Evolutionary conservation across 1,284 basidiomycete genomes (phyloP).

Genomic region (Trichosporon sp.): DNA sequence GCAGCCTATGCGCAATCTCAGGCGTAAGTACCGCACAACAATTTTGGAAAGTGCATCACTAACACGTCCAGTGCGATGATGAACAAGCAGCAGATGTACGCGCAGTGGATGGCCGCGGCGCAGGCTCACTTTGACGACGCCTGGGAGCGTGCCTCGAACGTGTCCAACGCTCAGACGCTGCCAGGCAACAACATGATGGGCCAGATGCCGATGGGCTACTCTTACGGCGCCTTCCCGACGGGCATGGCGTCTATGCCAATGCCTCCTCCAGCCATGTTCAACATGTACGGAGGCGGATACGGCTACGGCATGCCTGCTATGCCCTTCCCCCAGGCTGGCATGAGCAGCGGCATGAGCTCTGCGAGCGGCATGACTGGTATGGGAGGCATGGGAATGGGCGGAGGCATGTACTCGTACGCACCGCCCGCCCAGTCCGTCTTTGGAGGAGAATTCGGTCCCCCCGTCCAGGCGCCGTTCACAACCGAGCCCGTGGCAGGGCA

Average conservation of each 20-base stretch:
- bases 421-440: slow-evolving; percentile 34
- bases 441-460: slow-evolving; percentile 42
- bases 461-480: slow-evolving; percentile 14
- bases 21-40: background rate
- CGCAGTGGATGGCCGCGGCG: slow-evolving; percentile 41
- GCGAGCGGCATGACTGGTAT: slow-evolving; percentile 5
- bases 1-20: slow-evolving; percentile 3
- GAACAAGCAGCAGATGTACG: slow-evolving; percentile 42
- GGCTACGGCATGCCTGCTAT: slow-evolving; percentile 9
- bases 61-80: slow-evolving; percentile 14
- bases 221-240: slow-evolving; percentile 8
- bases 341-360: slow-evolving; percentile 2
- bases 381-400: slow-evolving; percentile 11
- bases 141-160: slow-evolving; percentile 40
- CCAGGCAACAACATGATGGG: slow-evolving; percentile 7
- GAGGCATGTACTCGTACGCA: slow-evolving; percentile 36
- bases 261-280: background rate
- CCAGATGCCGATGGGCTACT: slow-evolving; percentile 17
- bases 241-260: background rate
- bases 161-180: slow-evolving; percentile 20
- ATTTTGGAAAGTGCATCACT: no score
- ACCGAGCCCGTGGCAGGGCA: background rate
- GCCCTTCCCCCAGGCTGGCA: slow-evolving; percentile 2
- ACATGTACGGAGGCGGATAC: slow-evolving; percentile 9
- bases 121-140: slow-evolving; percentile 40